These are phyloP conservation scores for Fusarium oligoseptatum DNA, from an alignment of 2,329 filamentous ascomycete genomes.

Conservation along the genomic window DNA sequence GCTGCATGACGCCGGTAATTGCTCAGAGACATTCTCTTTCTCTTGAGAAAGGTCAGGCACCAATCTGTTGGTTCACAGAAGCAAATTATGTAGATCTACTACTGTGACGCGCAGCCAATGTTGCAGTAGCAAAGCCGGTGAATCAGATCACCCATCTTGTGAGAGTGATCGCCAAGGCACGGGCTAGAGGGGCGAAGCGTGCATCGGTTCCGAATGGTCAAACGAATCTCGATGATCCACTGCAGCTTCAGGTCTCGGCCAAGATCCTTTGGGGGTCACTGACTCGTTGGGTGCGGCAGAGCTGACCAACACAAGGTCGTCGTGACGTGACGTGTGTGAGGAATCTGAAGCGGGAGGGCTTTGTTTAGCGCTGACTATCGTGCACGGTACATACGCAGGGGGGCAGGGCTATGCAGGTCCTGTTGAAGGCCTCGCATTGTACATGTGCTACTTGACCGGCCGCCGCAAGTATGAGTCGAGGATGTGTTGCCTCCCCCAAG, in stretches of 20 bases:
- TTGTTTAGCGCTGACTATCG: conserved; percentile 2
- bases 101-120: not conserved
- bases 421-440: not conserved
- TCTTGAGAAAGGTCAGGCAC: not conserved
- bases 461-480: not conserved
- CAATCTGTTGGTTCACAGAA: not conserved
- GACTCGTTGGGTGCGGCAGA: not conserved
- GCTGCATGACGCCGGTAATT: not conserved
- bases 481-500: not conserved
- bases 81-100: not conserved
- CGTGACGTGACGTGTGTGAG: conserved; percentile 4
- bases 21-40: not conserved
- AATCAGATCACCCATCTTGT: not conserved
- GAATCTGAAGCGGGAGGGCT: not conserved
- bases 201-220: not conserved
- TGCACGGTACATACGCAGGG: not conserved
- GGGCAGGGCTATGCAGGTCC: not conserved
- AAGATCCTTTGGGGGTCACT: not conserved
- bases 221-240: not conserved
- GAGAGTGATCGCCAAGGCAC: not conserved
- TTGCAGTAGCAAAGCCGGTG: not conserved
- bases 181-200: not conserved
- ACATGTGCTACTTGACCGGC: not conserved
- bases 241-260: not conserved
- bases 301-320: not conserved